Base-by-base conservation (phyloP, 1,284 basidiomycete species). In the Trichosporon ovoides region DNA sequence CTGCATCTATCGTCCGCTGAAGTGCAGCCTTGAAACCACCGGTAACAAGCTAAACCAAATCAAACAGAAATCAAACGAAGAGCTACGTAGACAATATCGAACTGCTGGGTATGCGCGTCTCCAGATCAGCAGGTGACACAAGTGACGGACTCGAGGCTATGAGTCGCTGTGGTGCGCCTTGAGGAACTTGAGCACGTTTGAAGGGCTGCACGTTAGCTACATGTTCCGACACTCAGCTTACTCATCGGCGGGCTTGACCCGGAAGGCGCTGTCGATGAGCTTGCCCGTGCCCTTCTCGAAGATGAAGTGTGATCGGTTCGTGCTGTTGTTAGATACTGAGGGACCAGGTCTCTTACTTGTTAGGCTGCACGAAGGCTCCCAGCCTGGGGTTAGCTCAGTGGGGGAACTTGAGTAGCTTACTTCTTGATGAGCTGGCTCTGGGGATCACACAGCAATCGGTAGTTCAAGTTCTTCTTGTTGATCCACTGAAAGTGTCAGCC, bases 221-320 rank as follows among this genome's bases (percentile, higher is more conserved):
- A n/a, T n/a, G n/a, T n/a, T n/a, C n/a, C n/a, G n/a, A n/a, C n/a
- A n/a, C 14, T 3, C 18, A 3, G 71, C 76, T 64, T 53, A 78
- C 77, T 80, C 78, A 31, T 92, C 88, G 0, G 73, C 85, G 1
- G 91, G 87, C 70, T 90, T 89, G 55, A 94, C 91, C 1, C 89
- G 88, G 7, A 89, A 80, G 68, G 85, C 85, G 77, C 85, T 88
- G 33, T 93, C 87, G 14, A 93, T 76, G 38, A 95, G 80, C 73
- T 89, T 89, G 1, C 91, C 92, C 0, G 70, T 69, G 10, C 88
- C 89, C 74, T 89, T 88, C 65, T 84, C 88, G 66, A 95, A 93
- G 63, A 95, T 83, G 75, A 94, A 94, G 75, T 94, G 91, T 62
- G 88, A 91, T 18, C 91, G 84, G 76, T 88, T 88, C 46, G 89